A percentile compares a stretch with the other conserved stretches of the same genome.
Evolutionary conservation across 78 protist species (phyloP).

Genomic region (Dictyostelium capitatum): DNA sequence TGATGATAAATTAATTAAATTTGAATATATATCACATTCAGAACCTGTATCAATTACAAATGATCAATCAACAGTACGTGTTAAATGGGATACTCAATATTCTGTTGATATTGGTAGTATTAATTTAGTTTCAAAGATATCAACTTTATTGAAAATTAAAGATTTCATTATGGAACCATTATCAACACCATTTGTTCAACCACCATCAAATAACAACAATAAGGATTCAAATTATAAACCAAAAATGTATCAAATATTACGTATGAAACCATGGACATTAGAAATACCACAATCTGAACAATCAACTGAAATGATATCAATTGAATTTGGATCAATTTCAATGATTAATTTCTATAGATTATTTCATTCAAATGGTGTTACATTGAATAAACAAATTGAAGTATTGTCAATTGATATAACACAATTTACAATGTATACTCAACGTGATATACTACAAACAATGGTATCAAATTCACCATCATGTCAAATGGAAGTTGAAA

Average conservation of each 20-base stretch:
- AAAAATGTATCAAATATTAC: conserved; percentile 36
- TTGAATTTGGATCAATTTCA: conserved; percentile 37
- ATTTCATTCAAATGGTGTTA: background rate
- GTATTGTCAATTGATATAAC: conserved; percentile 5
- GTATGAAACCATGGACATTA: conserved; percentile 57
- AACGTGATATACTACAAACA: background rate
- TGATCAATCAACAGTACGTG: background rate
- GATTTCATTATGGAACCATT: conserved; percentile 76
- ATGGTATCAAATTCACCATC: conserved; percentile 22
- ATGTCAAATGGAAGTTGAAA: conserved; percentile 40
- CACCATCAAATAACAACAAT: background rate
- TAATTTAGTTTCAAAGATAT: conserved; percentile 32
- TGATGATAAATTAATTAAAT: background rate
- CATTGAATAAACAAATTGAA: conserved; percentile 26
- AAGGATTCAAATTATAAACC: background rate
- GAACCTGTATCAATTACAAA: background rate
- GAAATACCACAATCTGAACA: conserved; percentile 40
- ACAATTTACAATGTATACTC: background rate
- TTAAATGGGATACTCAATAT: conserved; percentile 44
- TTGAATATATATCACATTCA: conserved; percentile 35
- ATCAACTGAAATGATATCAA: background rate
- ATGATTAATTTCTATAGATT: conserved; percentile 44
- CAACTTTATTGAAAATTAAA: conserved; percentile 12
- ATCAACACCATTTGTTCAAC: conserved; percentile 22
- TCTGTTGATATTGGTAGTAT: conserved; percentile 11